These are phyloP conservation scores for Letharia lupina DNA, from an alignment of 495 filamentous ascomycete genomes.

Conservation along the genomic window DNA sequence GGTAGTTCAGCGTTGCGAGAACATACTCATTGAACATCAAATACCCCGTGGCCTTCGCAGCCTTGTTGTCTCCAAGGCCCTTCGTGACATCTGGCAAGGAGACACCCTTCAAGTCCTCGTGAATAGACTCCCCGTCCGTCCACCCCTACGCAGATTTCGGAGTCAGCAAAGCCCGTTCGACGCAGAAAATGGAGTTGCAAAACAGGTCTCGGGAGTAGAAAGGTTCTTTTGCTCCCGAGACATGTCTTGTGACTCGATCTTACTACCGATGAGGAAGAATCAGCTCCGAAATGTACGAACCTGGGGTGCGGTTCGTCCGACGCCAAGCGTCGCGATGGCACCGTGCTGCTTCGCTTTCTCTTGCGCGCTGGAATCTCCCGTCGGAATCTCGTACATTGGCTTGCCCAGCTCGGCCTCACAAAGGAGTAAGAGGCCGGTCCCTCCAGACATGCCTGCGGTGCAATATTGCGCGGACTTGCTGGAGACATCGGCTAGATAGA, in stretches of 20 bases:
- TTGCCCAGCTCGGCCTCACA: conserved; percentile 65
- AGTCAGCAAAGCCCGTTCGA: too few species aligned
- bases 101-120: conserved; percentile 54
- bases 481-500: conserved; percentile 80
- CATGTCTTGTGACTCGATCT: too few species aligned
- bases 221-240: too few species aligned
- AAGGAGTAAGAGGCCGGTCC: conserved; percentile 56
- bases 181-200: too few species aligned
- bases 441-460: conserved; percentile 43
- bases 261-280: too few species aligned
- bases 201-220: too few species aligned
- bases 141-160: conserved; percentile 35
- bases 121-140: conserved; percentile 65
- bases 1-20: neutral
- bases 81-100: conserved; percentile 39
- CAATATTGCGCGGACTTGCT: conserved; percentile 77
- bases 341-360: conserved; percentile 51
- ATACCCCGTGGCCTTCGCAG: conserved; percentile 19
- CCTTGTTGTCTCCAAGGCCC: conserved; percentile 24
- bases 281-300: too few species aligned
- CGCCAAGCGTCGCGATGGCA: conserved; percentile 58
- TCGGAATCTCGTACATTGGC: conserved; percentile 45
- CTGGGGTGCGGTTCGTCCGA: conserved; percentile 50
- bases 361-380: conserved; percentile 40
- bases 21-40: conserved; percentile 47